Evolutionary conservation across 352 stramenopile genomes (phyloP), one percentile per base, ranked within the genome.

Genomic region (Pythium rhizo-oryzae): DNA sequence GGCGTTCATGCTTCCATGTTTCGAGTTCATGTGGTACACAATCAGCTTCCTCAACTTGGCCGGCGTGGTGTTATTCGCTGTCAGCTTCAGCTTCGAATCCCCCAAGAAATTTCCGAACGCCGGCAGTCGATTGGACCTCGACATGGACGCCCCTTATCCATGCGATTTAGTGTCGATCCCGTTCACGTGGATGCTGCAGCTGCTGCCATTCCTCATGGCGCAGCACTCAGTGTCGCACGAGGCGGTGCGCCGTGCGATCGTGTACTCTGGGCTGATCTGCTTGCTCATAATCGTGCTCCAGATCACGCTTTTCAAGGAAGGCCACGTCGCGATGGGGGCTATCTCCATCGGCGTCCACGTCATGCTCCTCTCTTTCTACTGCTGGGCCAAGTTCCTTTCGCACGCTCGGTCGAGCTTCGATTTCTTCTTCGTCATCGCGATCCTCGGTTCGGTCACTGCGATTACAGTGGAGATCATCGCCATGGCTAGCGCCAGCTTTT

Each of bases 181-280:
- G 18, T 86, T 81, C 23, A 72, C 87, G 12, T 94, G 88, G 88
- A 80, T 91, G 21, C 61, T 94, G 43, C 86, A 94, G 59, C 59
- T 96, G 7, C 54, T 96, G 24, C 88, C 88, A 1, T 88, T 94
- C 70, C 82, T 96, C 23, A 96, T 96, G 88, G 80, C 89, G n/a
- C 88, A 96, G 63, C 87, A 82, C 51, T 92, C 83, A 24, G 80
- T 96, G 44, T 94, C 88, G 0, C 74, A 88, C 39, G 77, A 90
- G 72, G 88, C 88, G 9, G 85, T 94, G 2, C 66, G 79, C 16
- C 88, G 88, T 23, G 79, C 86, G 4, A 89, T 94, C 35, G 56
- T 72, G 23, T 91, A 93, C 60, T 91, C 86, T 23, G 85, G 84
- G 6, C 61, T 69, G 2, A 77, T 91, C 8, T 89, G 80, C 39